Conservation (phyloP, 208 protist species). For the Naegleria lovaniensis region DNA sequence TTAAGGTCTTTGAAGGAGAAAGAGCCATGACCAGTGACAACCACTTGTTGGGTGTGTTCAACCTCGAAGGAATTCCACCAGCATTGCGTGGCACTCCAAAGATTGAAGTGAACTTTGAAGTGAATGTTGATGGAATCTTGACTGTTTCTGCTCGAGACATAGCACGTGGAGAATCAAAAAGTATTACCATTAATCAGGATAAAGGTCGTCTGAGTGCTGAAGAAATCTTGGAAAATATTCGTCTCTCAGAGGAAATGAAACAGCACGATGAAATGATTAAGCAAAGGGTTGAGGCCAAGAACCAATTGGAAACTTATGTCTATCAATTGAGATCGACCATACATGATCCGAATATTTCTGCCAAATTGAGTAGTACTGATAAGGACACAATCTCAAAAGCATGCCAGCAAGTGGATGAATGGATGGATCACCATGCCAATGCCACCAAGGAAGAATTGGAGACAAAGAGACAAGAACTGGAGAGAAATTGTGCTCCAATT, state of each 20-base stretch:
- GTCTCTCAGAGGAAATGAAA: conserved; percentile 59
- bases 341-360: too few species aligned
- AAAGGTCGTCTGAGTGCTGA: conserved; percentile 62
- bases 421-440: conserved; percentile 32
- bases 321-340: too few species aligned
- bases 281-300: conserved; percentile 66
- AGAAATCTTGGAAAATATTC: conserved; percentile 68
- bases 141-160: conserved; percentile 78
- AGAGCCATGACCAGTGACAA: conserved; percentile 88
- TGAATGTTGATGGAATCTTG: conserved; percentile 83
- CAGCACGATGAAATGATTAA: conserved; percentile 68
- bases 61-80: conserved; percentile 74
- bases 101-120: conserved; percentile 73
- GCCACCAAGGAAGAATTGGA: conserved; percentile 58
- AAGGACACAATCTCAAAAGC: too few species aligned
- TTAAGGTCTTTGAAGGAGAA: conserved; percentile 89
- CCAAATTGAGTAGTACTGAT: too few species aligned
- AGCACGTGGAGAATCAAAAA: conserved; percentile 52
- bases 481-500: conserved; percentile 20
- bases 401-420: background rate
- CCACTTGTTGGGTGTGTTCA: conserved; percentile 83
- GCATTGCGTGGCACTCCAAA: conserved; percentile 75
- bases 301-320: too few species aligned
- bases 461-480: conserved; percentile 49
- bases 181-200: conserved; percentile 72